phyloP scores from a whole-genome alignment of 75 land plant species.

The Pseudotsuga menziesii region DNA sequence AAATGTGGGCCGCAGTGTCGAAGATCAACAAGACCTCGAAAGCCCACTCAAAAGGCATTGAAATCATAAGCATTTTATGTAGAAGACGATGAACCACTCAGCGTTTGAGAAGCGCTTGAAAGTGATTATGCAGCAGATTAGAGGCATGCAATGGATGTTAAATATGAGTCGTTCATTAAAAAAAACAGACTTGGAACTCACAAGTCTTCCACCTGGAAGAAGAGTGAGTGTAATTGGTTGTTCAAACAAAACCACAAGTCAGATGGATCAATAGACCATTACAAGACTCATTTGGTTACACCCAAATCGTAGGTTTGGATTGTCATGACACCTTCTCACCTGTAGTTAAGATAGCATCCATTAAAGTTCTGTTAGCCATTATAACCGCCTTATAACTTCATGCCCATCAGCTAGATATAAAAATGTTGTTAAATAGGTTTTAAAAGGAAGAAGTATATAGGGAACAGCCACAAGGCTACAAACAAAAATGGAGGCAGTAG shows the following conservation, averaged over 20 bases:
- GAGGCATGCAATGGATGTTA: too few species aligned
- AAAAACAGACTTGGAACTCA: too few species aligned
- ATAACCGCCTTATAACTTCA: background rate
- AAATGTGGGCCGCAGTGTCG: too few species aligned
- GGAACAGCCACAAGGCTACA: background rate
- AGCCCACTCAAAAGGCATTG: too few species aligned
- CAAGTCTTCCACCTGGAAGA: too few species aligned
- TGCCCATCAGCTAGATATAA: background rate
- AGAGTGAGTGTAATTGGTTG: background rate
- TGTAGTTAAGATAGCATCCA: background rate
- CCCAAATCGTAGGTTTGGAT: background rate
- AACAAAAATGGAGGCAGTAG: too few species aligned
- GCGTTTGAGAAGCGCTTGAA: too few species aligned
- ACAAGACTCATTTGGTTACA: slow-evolving; percentile 2
- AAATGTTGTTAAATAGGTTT: background rate
- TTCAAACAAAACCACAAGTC: background rate
- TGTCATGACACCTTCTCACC: slow-evolving; percentile 9
- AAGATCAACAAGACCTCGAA: too few species aligned
- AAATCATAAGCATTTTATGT: too few species aligned
- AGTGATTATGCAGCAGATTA: too few species aligned
- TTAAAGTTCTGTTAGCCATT: background rate
- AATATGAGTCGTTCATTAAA: too few species aligned
- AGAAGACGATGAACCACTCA: too few species aligned
- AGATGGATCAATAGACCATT: background rate
- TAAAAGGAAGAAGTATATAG: slow-evolving; percentile 1